A percentile compares a stretch with the other conserved stretches of the same genome.
Evolutionary conservation across 257 asterid species (phyloP).

Genomic region (Salvia miltiorrhiza): DNA sequence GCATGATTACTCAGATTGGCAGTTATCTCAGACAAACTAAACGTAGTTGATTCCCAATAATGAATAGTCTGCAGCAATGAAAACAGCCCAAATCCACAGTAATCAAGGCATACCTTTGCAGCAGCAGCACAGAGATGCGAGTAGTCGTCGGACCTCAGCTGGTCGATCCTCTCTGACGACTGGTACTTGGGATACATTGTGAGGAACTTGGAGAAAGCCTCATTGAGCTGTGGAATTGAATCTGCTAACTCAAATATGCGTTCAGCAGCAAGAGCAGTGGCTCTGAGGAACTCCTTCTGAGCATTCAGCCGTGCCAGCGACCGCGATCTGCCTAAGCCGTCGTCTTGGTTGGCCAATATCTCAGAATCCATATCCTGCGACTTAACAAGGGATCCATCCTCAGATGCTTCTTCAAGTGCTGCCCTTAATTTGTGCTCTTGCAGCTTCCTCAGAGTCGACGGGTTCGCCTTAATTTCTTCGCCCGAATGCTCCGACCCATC

Average conservation of each 20-base stretch:
- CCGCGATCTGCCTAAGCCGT: conserved; percentile 76
- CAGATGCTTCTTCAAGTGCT: conserved; percentile 99
- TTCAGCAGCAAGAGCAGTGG: conserved; percentile 94
- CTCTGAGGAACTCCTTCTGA: conserved; percentile 89
- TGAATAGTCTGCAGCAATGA: conserved; percentile 91
- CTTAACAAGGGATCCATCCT: conserved; percentile 82
- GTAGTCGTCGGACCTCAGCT: conserved; percentile 81
- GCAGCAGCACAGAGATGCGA: conserved; percentile 61
- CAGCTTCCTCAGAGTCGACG: conserved; percentile 67
- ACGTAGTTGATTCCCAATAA: conserved; percentile 94
- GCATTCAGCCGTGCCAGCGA: conserved; percentile 89
- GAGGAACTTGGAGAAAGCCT: conserved; percentile 77
- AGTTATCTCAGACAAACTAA: conserved; percentile 93
- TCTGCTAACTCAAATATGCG: conserved; percentile 63
- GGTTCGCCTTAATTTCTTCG: conserved; percentile 61
- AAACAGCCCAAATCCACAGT: conserved; percentile 96
- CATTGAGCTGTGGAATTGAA: conserved; percentile 60
- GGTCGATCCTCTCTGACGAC: conserved; percentile 84
- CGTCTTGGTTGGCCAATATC: conserved; percentile 59
- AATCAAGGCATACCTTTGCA: conserved; percentile 92
- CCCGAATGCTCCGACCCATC: conserved; percentile 57
- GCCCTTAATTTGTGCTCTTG: conserved; percentile 89
- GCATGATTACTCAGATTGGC: conserved; percentile 98
- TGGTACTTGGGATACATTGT: conserved; percentile 91
- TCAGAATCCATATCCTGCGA: conserved; percentile 81